Percentiles rank a stretch among this genome's conserved stretches.
These are phyloP conservation scores for Candida andamanensis DNA, from an alignment of 805 yeast genomes.

Conservation along the genomic window DNA sequence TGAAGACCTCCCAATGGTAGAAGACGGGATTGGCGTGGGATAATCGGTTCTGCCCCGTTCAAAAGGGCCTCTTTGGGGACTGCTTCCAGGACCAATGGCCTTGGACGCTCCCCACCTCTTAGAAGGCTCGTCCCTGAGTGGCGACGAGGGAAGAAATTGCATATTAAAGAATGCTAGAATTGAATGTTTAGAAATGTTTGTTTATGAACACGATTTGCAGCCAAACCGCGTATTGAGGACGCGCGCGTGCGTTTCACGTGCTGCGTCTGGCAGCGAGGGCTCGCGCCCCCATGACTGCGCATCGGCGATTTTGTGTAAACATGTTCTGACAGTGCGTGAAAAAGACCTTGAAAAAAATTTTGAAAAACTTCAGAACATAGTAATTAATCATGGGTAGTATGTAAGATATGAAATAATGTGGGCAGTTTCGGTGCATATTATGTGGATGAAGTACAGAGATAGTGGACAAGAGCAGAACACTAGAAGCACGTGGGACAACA, in stretches of 20 bases:
- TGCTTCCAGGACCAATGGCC: too few species aligned
- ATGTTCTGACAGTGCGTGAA: too few species aligned
- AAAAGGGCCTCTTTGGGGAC: background rate
- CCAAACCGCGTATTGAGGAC: background rate
- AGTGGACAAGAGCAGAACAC: too few species aligned
- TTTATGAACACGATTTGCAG: background rate
- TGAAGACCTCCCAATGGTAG: conserved; percentile 37
- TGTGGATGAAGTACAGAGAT: too few species aligned
- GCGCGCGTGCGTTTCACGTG: background rate
- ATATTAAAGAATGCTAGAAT: too few species aligned
- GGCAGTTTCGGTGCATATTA: background rate
- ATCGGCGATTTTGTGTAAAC: conserved; percentile 4
- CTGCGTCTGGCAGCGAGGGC: background rate
- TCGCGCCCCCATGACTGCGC: conserved; percentile 2
- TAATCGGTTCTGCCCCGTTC: conserved; percentile 17
- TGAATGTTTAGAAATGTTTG: conserved; percentile 1
- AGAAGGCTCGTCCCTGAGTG: conserved; percentile 34
- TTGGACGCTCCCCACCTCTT: too few species aligned
- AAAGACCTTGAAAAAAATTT: conserved; percentile 8
- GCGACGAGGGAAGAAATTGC: conserved; percentile 53
- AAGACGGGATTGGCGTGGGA: conserved; percentile 73
- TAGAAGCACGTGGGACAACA: too few species aligned
- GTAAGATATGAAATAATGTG: conserved; percentile 33
- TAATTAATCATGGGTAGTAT: conserved; percentile 67
- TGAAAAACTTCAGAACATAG: conserved; percentile 5